Evolutionary conservation across 805 yeast species (phyloP).

Genomic region (Yarrowia deformans): DNA sequence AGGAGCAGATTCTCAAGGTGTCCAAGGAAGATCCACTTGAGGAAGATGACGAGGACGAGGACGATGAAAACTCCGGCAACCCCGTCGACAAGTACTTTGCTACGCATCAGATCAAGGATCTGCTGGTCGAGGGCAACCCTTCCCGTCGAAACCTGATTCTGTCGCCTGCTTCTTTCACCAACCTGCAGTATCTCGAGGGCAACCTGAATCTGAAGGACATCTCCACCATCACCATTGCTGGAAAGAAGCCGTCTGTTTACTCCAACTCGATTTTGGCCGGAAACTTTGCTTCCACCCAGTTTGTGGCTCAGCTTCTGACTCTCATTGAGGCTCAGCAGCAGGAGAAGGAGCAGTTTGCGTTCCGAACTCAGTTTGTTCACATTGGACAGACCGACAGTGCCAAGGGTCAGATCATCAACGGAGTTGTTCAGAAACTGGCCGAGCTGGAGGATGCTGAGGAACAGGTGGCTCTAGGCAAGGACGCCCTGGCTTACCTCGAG

Average conservation of each 20-base stretch:
- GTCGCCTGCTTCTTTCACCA: slow-evolving; percentile 13
- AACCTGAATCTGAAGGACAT: not conserved
- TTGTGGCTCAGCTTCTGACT: slow-evolving; percentile 10
- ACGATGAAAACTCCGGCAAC: slow-evolving; percentile 18
- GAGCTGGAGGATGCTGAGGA: not conserved
- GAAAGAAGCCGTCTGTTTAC: not conserved
- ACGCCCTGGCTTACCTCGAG: not conserved
- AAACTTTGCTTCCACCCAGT: slow-evolving; percentile 26
- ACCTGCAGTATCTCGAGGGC: slow-evolving; percentile 13
- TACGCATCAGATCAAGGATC: slow-evolving; percentile 1
- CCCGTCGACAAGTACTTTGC: slow-evolving; percentile 29
- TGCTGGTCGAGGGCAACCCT: slow-evolving; percentile 6
- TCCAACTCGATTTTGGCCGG: slow-evolving; percentile 34
- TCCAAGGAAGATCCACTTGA: slow-evolving; percentile 59
- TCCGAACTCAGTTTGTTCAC: slow-evolving; percentile 24
- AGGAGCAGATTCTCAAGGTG: not conserved
- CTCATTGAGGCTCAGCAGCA: slow-evolving; percentile 26
- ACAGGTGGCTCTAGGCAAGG: not conserved
- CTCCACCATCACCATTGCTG: not conserved
- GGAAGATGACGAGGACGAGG: slow-evolving; percentile 41
- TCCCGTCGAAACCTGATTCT: slow-evolving; percentile 14
- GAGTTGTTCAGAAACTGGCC: not conserved
- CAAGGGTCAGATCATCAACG: slow-evolving; percentile 26
- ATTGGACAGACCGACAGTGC: slow-evolving; percentile 13
- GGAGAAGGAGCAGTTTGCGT: slow-evolving; percentile 5